Conservation (phyloP, 2,329 filamentous ascomycete species). For the Diaporthe sp. region DNA sequence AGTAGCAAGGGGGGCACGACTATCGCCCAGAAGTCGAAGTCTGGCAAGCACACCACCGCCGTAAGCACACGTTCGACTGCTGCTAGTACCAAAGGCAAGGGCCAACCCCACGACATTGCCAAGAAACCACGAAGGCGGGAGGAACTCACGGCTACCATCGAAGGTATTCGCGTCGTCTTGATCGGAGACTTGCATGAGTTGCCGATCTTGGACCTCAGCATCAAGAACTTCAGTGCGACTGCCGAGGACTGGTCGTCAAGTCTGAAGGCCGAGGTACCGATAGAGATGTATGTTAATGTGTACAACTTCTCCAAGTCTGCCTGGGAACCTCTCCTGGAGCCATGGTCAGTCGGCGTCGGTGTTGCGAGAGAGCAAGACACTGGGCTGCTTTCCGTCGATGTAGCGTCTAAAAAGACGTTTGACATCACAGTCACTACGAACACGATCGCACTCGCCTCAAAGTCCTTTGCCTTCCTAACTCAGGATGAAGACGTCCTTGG, state of each 20-base stretch:
- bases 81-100: conserved; percentile 18
- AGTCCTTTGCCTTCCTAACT: conserved; percentile 91
- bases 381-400: conserved; percentile 84
- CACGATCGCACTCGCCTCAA: conserved; percentile 92
- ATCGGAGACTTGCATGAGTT: conserved; percentile 97
- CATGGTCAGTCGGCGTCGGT: conserved; percentile 95
- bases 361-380: conserved; percentile 83
- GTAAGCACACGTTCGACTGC: conserved; percentile 35
- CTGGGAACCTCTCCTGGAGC: conserved; percentile 96
- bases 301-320: conserved; percentile 99
- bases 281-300: conserved; percentile 95
- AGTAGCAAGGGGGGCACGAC: conserved; percentile 70
- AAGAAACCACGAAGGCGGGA: conserved; percentile 65
- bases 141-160: conserved; percentile 86
- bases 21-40: conserved; percentile 56
- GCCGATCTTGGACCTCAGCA: conserved; percentile 91
- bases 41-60: conserved; percentile 46
- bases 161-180: conserved; percentile 90
- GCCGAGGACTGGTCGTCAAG: conserved; percentile 93
- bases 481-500: conserved; percentile 92
- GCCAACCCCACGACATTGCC: conserved; percentile 50
- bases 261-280: conserved; percentile 87
- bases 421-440: conserved; percentile 94
- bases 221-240: conserved; percentile 88
- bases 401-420: conserved; percentile 90